Base-by-base conservation (phyloP, 257 asterid species). In the Jasminum sambac region DNA sequence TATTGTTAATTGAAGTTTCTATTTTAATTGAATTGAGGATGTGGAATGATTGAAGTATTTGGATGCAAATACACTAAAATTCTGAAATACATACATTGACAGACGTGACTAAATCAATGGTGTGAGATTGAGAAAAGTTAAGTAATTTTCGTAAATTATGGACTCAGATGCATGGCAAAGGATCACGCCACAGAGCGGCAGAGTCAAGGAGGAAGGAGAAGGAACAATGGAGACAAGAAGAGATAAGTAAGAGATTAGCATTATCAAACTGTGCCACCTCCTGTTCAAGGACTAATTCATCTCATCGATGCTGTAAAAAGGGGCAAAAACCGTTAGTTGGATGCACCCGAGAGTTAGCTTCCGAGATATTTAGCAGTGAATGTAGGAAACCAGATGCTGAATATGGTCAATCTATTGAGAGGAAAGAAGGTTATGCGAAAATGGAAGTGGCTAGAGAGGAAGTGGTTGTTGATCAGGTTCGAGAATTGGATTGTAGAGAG, bases 161-260 rank as follows among this genome's bases (percentile, higher is more conserved):
- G 23, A 30, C 65, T 44, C 76, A 86, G 97, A 74, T 84, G 34
- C 97, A 86, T 78, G 63, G 84, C 38, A 82, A 75, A 75, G 90
- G 89, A 62, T 79, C 88, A 3, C 84, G 89, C 72, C 97, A 88
- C 75, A 74, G 48, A 63, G 75, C 84, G 16, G 86, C 89, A 5
- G 94, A 82, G 67, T 69, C 76, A 23, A 86, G 74, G 79, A 75
- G 67, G 40, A 81, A 72, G 73, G 87, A 78, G 75, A 80, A 75
- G 73, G 89, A 86, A 76, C 67, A 79, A 42, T 69, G 75, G 5
- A 71, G 70, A 74, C 81, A 60, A 71, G 74, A 71, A 64, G 89
- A 86, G 80, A 70, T 74, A 30, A 79, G 74, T 57, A 90, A 88
- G 81, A 84, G 90, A 79, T 42, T 80, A 59, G 89, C 86, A 38